Conservation (phyloP, 306 rosid species). For the Fagus crenata region DNA sequence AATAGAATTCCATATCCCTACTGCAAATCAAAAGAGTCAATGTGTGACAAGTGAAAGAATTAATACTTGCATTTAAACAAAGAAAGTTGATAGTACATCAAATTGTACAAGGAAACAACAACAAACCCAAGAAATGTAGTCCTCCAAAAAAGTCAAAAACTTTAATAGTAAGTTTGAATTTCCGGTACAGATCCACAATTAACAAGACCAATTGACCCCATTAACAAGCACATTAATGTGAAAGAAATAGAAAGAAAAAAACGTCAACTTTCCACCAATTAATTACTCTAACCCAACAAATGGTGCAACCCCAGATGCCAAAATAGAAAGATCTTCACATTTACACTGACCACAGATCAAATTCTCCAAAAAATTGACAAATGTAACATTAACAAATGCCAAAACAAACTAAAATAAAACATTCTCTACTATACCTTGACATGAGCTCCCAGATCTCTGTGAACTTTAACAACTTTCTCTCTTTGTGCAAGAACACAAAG, state of each 20-base stretch:
- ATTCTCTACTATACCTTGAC: conserved; percentile 39
- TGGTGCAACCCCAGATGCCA: conserved; percentile 20
- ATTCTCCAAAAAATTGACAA: conserved; percentile 18
- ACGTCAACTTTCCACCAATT: conserved; percentile 6
- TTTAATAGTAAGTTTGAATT: not conserved
- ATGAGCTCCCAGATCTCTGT: conserved; percentile 35
- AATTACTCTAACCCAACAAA: conserved; percentile 27
- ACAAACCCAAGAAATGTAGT: not conserved
- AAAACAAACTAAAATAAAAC: conserved; percentile 16
- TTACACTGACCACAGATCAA: not conserved
- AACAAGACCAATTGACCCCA: conserved; percentile 10
- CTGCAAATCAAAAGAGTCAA: conserved; percentile 22
- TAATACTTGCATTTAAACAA: not conserved
- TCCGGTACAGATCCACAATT: conserved; percentile 24
- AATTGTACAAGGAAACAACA: conserved; percentile 27
- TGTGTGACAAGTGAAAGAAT: conserved; percentile 5
- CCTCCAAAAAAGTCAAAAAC: conserved; percentile 5
- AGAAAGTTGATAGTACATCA: conserved; percentile 11
- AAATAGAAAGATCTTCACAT: conserved; percentile 13
- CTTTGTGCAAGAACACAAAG: too few species aligned
- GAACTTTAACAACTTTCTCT: too few species aligned
- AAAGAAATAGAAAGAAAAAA: conserved; percentile 9
- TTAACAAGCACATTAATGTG: conserved; percentile 14
- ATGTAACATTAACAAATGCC: not conserved
- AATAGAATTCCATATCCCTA: conserved; percentile 3